These are phyloP conservation scores for Neurospora sp. DNA, from an alignment of 495 filamentous ascomycete genomes.

Conservation along the genomic window DNA sequence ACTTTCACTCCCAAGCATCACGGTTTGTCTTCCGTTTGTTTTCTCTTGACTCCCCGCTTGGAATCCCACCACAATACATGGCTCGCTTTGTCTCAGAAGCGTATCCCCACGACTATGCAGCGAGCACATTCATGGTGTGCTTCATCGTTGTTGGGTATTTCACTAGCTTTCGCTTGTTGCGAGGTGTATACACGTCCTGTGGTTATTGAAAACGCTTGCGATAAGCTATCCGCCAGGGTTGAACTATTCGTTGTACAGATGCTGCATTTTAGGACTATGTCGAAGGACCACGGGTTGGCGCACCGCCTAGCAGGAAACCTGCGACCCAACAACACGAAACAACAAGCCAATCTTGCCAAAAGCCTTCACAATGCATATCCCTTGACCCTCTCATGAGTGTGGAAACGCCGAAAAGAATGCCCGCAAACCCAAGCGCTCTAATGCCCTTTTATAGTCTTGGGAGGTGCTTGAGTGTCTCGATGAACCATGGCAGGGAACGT, in stretches of 20 bases:
- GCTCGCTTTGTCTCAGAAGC: not conserved
- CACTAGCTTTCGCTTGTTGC: not conserved
- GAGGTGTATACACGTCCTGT: not conserved
- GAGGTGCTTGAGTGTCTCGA: not conserved
- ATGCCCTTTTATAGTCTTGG: not conserved
- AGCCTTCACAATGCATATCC: not conserved
- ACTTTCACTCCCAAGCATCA: not conserved
- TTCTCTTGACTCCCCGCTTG: not conserved
- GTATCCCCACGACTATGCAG: not conserved
- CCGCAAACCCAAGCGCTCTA: not conserved
- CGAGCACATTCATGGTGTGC: not conserved
- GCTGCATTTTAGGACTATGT: not conserved
- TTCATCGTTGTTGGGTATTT: not conserved
- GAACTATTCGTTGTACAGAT: not conserved
- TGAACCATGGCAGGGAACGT: not conserved
- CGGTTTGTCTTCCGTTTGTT: not conserved
- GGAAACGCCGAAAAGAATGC: not conserved
- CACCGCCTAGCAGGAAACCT: not conserved
- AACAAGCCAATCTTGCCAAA: not conserved
- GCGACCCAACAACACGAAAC: not conserved
- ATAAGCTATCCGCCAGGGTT: not conserved
- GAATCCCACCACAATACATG: not conserved
- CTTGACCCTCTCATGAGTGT: not conserved
- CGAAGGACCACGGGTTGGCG: not conserved
- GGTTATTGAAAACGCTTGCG: not conserved